Base-by-base conservation (phyloP, 192 early-diverging fungal species). In the Coemansia asiatica region DNA sequence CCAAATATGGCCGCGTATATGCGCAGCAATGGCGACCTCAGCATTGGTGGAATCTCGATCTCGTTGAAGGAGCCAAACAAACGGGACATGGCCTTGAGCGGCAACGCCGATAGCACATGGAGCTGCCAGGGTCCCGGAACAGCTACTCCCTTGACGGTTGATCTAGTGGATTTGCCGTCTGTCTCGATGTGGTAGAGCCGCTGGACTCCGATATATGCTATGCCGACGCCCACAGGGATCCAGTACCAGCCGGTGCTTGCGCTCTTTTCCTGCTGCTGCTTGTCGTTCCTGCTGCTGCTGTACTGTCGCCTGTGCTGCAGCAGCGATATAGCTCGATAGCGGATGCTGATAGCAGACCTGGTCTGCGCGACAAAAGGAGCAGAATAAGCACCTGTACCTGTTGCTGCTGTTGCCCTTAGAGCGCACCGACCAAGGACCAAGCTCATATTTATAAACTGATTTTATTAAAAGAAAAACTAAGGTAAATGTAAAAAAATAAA, bases 71-170 rank as follows among this genome's bases (percentile, higher is more conserved):
- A 86, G 2, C 97, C 97, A 89, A 95, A 98, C 23, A 93, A 68
- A 50, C 95, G 85, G 2, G 97, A 99, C 72, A 97, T 83, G 47
- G 87, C 84, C 53, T 95, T 90, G 23, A 99, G 81, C 18, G 97
- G 97, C 50, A 98, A 81, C 8, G 90, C 85, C 4, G 91, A 91
- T 47, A 95, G 88, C 0, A 95, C 73, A 58, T 95, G 90, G 15
- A 97, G 88, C 76, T 95, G 91, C 92, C 93, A 96, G 18, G 96
- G 93, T 0, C 94, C 96, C 62, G 89, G 84, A 33, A 85, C 72
- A 19, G 76, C 78, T 7, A 73, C 64, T 19, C 71, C 72, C 13
- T 61, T 29, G 48, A 60, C 31, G 12, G 9, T 13, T n/a, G 58
- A 10, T 16, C 13, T 22, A 12, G 9, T 1, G 5, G 22, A 40